Evolutionary conservation across 1,139 yeast genomes (phyloP).

Genomic region (Kodamaea suecica): DNA sequence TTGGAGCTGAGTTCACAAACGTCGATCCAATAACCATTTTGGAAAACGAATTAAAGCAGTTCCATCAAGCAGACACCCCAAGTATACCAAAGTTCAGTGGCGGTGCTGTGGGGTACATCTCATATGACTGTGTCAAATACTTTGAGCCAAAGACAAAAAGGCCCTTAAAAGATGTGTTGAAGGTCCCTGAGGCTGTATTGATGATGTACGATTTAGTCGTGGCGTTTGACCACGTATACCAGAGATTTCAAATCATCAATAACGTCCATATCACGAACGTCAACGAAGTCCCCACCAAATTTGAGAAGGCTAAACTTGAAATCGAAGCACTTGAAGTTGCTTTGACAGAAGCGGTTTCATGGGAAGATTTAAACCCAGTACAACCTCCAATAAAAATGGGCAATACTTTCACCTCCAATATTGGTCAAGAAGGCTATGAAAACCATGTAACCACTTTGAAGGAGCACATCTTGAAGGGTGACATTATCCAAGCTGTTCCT

Average conservation of each 20-base stretch:
- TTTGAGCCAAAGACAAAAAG: slow-evolving; percentile 87
- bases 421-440: slow-evolving; percentile 93
- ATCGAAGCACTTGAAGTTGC: slow-evolving; percentile 56
- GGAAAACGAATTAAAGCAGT: slow-evolving; percentile 65
- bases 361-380: slow-evolving; percentile 38
- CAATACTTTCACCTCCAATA: slow-evolving; percentile 76
- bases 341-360: slow-evolving; percentile 33
- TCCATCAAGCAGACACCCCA: slow-evolving; percentile 69
- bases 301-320: slow-evolving; percentile 51
- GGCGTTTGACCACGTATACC: slow-evolving; percentile 92
- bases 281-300: slow-evolving; percentile 44
- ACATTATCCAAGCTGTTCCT: slow-evolving; percentile 95
- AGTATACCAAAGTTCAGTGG: slow-evolving; percentile 86
- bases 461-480: slow-evolving; percentile 82
- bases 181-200: slow-evolving; percentile 86
- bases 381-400: slow-evolving; percentile 68
- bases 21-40: slow-evolving; percentile 77
- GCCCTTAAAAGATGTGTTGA: slow-evolving; percentile 69
- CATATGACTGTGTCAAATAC: slow-evolving; percentile 94
- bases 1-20: slow-evolving; percentile 33
- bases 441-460: slow-evolving; percentile 70
- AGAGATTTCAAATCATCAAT: slow-evolving; percentile 84
- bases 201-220: slow-evolving; percentile 89
- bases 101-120: slow-evolving; percentile 93
- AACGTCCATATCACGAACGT: slow-evolving; percentile 55